Conservation (phyloP, 306 rosid genomes). For the Sophora flavescens region DNA sequence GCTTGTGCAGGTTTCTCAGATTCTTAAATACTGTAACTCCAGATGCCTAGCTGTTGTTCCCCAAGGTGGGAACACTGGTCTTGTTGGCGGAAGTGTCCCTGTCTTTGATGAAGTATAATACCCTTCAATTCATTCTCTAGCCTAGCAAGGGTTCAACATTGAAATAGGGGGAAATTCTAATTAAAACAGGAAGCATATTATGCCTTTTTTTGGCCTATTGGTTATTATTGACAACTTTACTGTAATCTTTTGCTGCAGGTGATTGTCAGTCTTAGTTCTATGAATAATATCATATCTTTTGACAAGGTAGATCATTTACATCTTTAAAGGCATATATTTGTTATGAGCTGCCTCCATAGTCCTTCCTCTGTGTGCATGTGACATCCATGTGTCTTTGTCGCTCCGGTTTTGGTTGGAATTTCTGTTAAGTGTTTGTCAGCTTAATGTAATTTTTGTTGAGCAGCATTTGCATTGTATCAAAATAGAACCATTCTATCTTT, state of each 20-base stretch:
- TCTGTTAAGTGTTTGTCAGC: slow-evolving; percentile 26
- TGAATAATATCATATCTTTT: slow-evolving; percentile 79
- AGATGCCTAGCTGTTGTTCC: slow-evolving; percentile 94
- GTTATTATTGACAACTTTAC: slow-evolving; percentile 33
- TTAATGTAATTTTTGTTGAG: neutral
- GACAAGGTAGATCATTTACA: slow-evolving; percentile 73
- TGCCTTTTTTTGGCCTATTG: neutral
- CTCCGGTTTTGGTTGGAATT: slow-evolving; percentile 20
- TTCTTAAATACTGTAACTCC: slow-evolving; percentile 85
- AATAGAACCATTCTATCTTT: neutral
- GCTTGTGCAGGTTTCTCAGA: slow-evolving; percentile 73
- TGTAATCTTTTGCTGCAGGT: slow-evolving; percentile 73
- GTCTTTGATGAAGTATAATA: slow-evolving; percentile 91
- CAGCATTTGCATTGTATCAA: neutral
- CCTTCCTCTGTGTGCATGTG: neutral
- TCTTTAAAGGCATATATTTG: slow-evolving; percentile 43
- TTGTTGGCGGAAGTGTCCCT: slow-evolving; percentile 98
- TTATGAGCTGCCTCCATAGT: neutral
- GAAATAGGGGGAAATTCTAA: neutral
- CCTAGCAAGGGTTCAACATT: slow-evolving; percentile 12
- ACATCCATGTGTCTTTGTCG: neutral
- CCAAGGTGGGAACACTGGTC: slow-evolving; percentile 99
- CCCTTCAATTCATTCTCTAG: slow-evolving; percentile 30
- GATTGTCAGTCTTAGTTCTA: slow-evolving; percentile 73
- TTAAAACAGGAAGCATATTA: slow-evolving; percentile 6